phyloP scores from a whole-genome alignment of 1,284 basidiomycete species.

The Chalciporus sp. region DNA sequence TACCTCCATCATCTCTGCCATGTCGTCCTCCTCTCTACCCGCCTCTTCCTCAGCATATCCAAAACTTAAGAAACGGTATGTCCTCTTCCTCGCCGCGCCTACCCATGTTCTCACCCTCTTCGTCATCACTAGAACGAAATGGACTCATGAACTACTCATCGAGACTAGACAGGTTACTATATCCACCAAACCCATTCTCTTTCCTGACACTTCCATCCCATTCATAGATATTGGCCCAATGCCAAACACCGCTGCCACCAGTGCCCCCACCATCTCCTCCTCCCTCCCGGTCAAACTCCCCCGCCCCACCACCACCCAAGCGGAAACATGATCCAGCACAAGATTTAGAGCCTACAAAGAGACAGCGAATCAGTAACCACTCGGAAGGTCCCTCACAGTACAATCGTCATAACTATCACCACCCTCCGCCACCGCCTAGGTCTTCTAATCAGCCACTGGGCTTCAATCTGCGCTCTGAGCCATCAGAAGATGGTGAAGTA shows the following conservation, averaged over 20 bases:
- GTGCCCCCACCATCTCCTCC: slow-evolving; percentile 70
- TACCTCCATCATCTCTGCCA: slow-evolving; percentile 38
- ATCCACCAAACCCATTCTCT: background rate
- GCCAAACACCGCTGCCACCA: slow-evolving; percentile 58
- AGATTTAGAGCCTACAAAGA: slow-evolving; percentile 54
- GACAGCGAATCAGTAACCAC: slow-evolving; percentile 49
- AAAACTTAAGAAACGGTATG: slow-evolving; percentile 41
- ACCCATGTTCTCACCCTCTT: slow-evolving; percentile 24
- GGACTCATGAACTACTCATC: slow-evolving; percentile 63
- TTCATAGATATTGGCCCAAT: slow-evolving; percentile 58
- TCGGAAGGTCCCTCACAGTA: slow-evolving; percentile 36
- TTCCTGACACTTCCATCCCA: slow-evolving; percentile 20
- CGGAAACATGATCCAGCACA: slow-evolving; percentile 58
- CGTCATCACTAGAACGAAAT: slow-evolving; percentile 46
- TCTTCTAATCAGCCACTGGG: slow-evolving; percentile 30
- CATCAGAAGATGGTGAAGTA: slow-evolving; percentile 61
- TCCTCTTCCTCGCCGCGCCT: slow-evolving; percentile 20
- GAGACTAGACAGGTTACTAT: slow-evolving; percentile 55
- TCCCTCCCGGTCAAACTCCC: slow-evolving; percentile 62
- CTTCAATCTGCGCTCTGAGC: slow-evolving; percentile 46
- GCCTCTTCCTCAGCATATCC: slow-evolving; percentile 23
- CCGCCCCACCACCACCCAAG: slow-evolving; percentile 51
- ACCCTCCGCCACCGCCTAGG: slow-evolving; percentile 29
- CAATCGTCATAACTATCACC: slow-evolving; percentile 34
- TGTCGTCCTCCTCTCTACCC: slow-evolving; percentile 30